Conservation (phyloP, 257 asterid species). For the Solanum sejunctum region DNA sequence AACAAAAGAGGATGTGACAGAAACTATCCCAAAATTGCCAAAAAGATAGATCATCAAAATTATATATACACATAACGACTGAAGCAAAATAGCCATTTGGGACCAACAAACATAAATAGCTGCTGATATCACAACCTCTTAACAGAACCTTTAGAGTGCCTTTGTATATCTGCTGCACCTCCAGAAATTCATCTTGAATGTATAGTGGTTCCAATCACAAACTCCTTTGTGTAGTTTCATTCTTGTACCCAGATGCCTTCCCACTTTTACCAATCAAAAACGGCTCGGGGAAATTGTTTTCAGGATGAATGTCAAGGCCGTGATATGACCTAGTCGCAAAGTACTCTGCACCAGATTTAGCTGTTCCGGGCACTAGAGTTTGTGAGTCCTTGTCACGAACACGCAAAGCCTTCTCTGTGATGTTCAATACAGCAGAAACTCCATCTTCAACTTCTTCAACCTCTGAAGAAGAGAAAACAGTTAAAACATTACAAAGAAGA, state of each 20-base stretch:
- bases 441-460: slow-evolving; percentile 42
- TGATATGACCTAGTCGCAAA: slow-evolving; percentile 71
- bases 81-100: neutral
- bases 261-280: slow-evolving; percentile 73
- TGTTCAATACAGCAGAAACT: slow-evolving; percentile 49
- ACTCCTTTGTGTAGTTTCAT: slow-evolving; percentile 19
- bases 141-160: neutral
- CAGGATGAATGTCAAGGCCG: slow-evolving; percentile 55
- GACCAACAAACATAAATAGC: neutral
- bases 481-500: neutral
- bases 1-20: neutral
- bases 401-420: slow-evolving; percentile 71
- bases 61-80: neutral
- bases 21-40: neutral
- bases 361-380: slow-evolving; percentile 19
- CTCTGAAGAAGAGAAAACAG: slow-evolving; percentile 19
- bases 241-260: slow-evolving; percentile 65
- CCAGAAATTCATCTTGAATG: neutral
- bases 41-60: neutral
- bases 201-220: neutral
- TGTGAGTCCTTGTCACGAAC: slow-evolving; percentile 35
- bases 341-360: slow-evolving; percentile 79
- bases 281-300: slow-evolving; percentile 23
- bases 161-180: neutral
- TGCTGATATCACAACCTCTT: neutral